Evolutionary conservation across 78 protist species (phyloP), one percentile per base, ranked within the genome.

Genomic region (Dictyostelium brefeldianum): DNA sequence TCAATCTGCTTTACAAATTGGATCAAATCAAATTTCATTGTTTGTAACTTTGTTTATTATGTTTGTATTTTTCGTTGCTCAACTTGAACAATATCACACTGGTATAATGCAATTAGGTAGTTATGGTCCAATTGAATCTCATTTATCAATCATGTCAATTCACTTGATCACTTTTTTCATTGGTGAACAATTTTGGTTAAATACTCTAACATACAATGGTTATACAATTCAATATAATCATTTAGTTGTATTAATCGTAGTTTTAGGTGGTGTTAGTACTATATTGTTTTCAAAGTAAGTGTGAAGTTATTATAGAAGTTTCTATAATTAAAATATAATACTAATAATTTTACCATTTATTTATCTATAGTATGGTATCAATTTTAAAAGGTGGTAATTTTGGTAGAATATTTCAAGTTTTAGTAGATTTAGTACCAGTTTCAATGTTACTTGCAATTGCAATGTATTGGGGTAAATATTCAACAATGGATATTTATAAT

Each of bases 61-160:
- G 89, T 41, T 41, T 9, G 96, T 91, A 15, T 93, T 93, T 25
- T 93, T 84, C 47, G 18, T 70, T 18, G 91, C 96, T 2, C 96
- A 93, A 67, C 78, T 91, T 80, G 96, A 93, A 64, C 94, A 93
- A 81, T 93, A 93, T 50, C 89, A 82, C 20, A 91, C 95, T 4
- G 95, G 71, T 25, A 57, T 83, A 0, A 83, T 91, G 91, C 79
- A 53, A 20, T 47, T 91, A 8, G 95, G 95, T 31, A 31, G n/a
- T 65, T 29, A 67, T 5, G 91, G 91, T 46, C 83, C 79, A 10
- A 81, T 78, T 5, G 95, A 91, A 74, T 78, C 83, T 15, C 95
- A 91, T 20, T 59, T 74, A 67, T 53, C 48, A 17, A 83, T 82
- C 74, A 91, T 91, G 56, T 14, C 56, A 4, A 90, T 83, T 54